These are phyloP conservation scores for Emergomyces orientalis DNA, from an alignment of 2,329 filamentous ascomycete genomes.

Conservation along the genomic window DNA sequence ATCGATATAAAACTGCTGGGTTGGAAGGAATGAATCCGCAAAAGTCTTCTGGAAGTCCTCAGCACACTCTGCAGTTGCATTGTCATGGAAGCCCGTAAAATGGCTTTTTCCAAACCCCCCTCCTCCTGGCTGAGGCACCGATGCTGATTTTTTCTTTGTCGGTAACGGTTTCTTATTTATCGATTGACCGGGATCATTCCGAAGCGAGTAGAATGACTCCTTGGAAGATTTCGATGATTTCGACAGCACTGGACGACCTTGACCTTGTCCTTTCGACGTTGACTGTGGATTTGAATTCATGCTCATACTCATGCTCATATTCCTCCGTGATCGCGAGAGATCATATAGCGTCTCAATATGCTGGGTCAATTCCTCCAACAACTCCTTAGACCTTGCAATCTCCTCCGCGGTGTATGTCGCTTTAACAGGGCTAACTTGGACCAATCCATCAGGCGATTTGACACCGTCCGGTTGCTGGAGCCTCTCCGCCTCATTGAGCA, in stretches of 20 bases:
- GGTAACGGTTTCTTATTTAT: neutral
- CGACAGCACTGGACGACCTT: slow-evolving; percentile 21
- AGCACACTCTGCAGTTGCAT: neutral
- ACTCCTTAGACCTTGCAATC: slow-evolving; percentile 46
- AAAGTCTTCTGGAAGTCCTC: slow-evolving; percentile 18
- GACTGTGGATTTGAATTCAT: slow-evolving; percentile 21
- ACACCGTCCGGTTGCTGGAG: slow-evolving; percentile 39
- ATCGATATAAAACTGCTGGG: slow-evolving; percentile 32
- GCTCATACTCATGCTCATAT: slow-evolving; percentile 34
- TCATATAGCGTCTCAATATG: slow-evolving; percentile 58
- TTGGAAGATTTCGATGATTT: slow-evolving; percentile 24
- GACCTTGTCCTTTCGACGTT: slow-evolving; percentile 11
- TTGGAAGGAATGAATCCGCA: slow-evolving; percentile 20
- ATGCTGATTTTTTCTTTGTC: slow-evolving; percentile 4
- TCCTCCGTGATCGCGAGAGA: slow-evolving; percentile 48
- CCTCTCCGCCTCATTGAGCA: slow-evolving; percentile 52
- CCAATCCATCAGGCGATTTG: slow-evolving; percentile 31
- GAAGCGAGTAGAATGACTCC: slow-evolving; percentile 18
- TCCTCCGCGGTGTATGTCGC: slow-evolving; percentile 42
- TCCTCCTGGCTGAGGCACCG: neutral
- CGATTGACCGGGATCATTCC: neutral
- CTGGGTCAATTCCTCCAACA: slow-evolving; percentile 52
- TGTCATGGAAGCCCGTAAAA: neutral
- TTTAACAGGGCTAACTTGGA: slow-evolving; percentile 34
- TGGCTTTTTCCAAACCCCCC: neutral